Evolutionary conservation across 306 rosid species (phyloP).

Genomic region (Lablab purpureus): DNA sequence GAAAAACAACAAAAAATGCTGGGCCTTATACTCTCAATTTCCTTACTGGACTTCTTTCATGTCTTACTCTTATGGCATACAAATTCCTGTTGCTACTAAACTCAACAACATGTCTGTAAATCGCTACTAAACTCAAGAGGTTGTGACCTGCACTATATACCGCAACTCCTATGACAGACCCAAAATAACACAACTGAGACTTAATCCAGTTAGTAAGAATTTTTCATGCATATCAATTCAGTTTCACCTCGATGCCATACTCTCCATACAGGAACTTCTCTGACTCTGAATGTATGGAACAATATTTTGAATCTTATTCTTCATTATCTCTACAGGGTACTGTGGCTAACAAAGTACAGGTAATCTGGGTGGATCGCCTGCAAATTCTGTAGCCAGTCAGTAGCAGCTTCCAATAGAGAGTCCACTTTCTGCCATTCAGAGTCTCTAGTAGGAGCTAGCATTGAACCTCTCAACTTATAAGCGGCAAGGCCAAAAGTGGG

Average conservation of each 20-base stretch:
- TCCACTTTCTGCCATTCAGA: constrained; percentile 54
- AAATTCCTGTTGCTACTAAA: background rate
- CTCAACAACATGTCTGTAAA: background rate
- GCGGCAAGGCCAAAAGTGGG: constrained; percentile 68
- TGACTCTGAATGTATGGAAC: constrained; percentile 11
- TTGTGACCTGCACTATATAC: background rate
- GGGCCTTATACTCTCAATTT: constrained; percentile 17
- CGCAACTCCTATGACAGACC: background rate
- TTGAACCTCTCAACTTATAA: constrained; percentile 66
- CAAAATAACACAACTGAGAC: background rate
- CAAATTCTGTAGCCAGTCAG: constrained; percentile 57
- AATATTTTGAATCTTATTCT: background rate
- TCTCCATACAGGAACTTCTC: background rate
- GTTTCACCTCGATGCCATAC: constrained; percentile 26
- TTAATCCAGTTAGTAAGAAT: constrained; percentile 18
- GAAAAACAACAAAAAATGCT: background rate
- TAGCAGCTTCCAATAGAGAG: constrained; percentile 57
- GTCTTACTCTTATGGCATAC: background rate
- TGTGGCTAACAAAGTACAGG: constrained; percentile 42
- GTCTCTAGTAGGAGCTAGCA: constrained; percentile 52
- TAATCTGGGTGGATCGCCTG: constrained; percentile 63
- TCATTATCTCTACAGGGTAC: background rate
- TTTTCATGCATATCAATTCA: constrained; percentile 38
- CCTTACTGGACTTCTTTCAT: background rate
- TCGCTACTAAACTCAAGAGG: background rate